Evolutionary conservation across 164 flowering plant species (phyloP).

Genomic region (Umbellularia californica): DNA sequence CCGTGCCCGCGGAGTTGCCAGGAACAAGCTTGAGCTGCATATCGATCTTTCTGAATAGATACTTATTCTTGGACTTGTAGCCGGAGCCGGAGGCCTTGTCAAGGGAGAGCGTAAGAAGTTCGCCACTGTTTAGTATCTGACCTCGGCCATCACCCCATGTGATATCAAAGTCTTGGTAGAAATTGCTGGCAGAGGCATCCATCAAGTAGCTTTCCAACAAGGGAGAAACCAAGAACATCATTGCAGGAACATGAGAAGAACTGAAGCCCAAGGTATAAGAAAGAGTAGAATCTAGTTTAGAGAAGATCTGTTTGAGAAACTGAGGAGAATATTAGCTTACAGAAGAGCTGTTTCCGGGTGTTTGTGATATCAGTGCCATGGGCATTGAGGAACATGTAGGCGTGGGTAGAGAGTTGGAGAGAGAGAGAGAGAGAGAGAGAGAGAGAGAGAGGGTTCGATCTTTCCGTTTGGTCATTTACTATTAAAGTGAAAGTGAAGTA

Average conservation of each 20-base stretch:
- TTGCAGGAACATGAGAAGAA: background rate
- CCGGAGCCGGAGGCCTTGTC: slow-evolving; percentile 3
- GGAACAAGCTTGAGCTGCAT: slow-evolving; percentile 10
- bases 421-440: too few relatives aligned
- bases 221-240: background rate
- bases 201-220: background rate
- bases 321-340: too few relatives aligned
- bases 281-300: too few relatives aligned
- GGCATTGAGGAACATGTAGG: too few relatives aligned
- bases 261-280: too few relatives aligned
- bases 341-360: too few relatives aligned
- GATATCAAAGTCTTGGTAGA: slow-evolving; percentile 15
- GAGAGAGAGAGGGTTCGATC: too few relatives aligned
- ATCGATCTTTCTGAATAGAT: slow-evolving; percentile 9
- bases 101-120: slow-evolving; percentile 10
- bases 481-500: too few relatives aligned
- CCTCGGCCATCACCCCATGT: slow-evolving; percentile 8
- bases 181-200: slow-evolving; percentile 4
- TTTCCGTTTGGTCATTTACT: too few relatives aligned
- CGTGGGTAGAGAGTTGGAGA: too few relatives aligned
- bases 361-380: too few relatives aligned
- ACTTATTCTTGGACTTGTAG: slow-evolving; percentile 8
- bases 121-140: background rate
- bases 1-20: slow-evolving; percentile 12
- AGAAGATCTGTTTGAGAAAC: too few relatives aligned